Conservation (phyloP, 1,139 yeast species). For the Saccharomyces hybrid region DNA sequence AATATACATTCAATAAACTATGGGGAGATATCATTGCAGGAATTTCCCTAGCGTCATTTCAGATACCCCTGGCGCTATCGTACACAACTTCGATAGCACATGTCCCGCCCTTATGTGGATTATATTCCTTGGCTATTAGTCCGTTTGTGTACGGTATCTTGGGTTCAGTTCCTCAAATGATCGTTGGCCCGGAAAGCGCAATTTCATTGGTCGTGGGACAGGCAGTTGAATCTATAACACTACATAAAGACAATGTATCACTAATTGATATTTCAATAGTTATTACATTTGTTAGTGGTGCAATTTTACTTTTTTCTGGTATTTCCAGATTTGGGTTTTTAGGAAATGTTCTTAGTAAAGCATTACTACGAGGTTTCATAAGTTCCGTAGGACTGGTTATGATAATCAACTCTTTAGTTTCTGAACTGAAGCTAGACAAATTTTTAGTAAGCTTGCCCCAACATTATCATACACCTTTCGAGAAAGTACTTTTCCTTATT, state of each 20-base stretch:
- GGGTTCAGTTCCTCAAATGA: slow-evolving; percentile 94
- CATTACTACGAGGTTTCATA: slow-evolving; percentile 80
- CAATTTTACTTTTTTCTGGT: slow-evolving; percentile 68
- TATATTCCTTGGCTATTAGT: slow-evolving; percentile 72
- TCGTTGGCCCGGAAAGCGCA: slow-evolving; percentile 96
- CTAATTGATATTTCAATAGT: slow-evolving; percentile 66
- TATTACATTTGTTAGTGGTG: slow-evolving; percentile 72
- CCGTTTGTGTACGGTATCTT: slow-evolving; percentile 76
- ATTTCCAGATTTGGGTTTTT: slow-evolving; percentile 78
- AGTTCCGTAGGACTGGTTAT: slow-evolving; percentile 91
- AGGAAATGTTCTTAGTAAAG: slow-evolving; percentile 78
- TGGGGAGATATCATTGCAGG: slow-evolving; percentile 82
- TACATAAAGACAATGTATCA: slow-evolving; percentile 44
- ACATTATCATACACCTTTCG: slow-evolving; percentile 72
- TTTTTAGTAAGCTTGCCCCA: slow-evolving; percentile 36
- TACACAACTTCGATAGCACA: slow-evolving; percentile 88
- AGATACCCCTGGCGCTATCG: slow-evolving; percentile 81
- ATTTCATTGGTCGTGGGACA: slow-evolving; percentile 88
- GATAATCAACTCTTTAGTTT: slow-evolving; percentile 69
- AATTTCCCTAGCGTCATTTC: slow-evolving; percentile 80
- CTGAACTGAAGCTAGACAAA: slow-evolving; percentile 57
- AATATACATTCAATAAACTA: slow-evolving; percentile 47
- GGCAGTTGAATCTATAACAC: slow-evolving; percentile 58
- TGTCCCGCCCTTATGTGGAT: slow-evolving; percentile 82
- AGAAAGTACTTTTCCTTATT: slow-evolving; percentile 55